Percentiles rank a stretch among this genome's conserved stretches.
These are phyloP conservation scores for Naganishia sp. DNA, from an alignment of 1,284 basidiomycete genomes.

Conservation along the genomic window DNA sequence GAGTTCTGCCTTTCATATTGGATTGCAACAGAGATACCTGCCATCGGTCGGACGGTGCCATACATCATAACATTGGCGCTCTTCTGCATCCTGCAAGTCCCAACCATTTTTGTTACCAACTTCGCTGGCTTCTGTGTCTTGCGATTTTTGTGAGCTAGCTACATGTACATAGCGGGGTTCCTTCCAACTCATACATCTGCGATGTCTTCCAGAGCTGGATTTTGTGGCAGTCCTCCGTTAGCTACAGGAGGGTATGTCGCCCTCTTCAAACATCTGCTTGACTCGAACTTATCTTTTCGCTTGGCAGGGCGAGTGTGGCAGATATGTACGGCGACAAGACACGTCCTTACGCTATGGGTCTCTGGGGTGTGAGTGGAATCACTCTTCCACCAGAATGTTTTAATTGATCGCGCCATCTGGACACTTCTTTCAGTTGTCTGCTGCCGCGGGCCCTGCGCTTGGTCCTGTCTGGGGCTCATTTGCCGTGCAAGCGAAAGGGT, in stretches of 20 bases:
- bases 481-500: constrained; percentile 40
- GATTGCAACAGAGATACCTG: constrained; percentile 39
- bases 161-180: too few species aligned
- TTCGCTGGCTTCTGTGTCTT: constrained; percentile 46
- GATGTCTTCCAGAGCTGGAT: constrained; percentile 36
- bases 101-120: constrained; percentile 45
- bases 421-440: constrained; percentile 39
- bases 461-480: constrained; percentile 36
- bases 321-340: constrained; percentile 42
- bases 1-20: neutral
- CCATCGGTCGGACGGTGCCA: constrained; percentile 43
- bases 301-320: constrained; percentile 37
- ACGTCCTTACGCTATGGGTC: constrained; percentile 46
- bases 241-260: constrained; percentile 40
- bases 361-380: constrained; percentile 37
- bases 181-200: too few species aligned
- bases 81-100: constrained; percentile 49
- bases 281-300: too few species aligned
- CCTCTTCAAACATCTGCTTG: too few species aligned
- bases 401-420: constrained; percentile 17
- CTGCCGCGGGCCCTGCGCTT: constrained; percentile 41
- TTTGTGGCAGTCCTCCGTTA: constrained; percentile 45
- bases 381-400: neutral
- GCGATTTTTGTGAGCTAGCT: constrained; percentile 43
- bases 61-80: constrained; percentile 48